Evolutionary conservation across 495 filamentous ascomycete genomes (phyloP).

Genomic region (Aspergillus ellipticus): DNA sequence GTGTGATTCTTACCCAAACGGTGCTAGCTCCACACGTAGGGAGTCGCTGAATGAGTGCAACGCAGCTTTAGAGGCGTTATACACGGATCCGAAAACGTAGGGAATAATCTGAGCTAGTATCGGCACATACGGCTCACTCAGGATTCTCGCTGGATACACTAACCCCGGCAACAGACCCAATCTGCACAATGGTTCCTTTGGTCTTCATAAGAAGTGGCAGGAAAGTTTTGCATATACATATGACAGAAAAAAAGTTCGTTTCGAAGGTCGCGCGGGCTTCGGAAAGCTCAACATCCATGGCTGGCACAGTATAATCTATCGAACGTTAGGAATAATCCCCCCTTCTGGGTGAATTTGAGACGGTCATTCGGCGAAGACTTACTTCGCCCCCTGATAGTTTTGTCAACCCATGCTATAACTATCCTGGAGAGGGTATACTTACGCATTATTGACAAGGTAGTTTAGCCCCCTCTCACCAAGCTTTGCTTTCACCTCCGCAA

Average conservation of each 20-base stretch:
- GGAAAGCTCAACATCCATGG: conserved; percentile 49
- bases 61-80: conserved; percentile 64
- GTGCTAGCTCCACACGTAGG: conserved; percentile 52
- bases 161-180: conserved; percentile 54
- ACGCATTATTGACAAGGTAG: conserved; percentile 62
- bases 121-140: background rate
- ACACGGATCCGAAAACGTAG: conserved; percentile 54
- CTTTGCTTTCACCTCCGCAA: conserved; percentile 36
- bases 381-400: conserved; percentile 34
- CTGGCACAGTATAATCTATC: conserved; percentile 58
- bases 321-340: conserved; percentile 3
- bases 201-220: conserved; percentile 54
- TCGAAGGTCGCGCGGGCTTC: conserved; percentile 53
- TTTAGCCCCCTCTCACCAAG: conserved; percentile 48
- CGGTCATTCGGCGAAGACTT: conserved; percentile 12
- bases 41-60: conserved; percentile 58
- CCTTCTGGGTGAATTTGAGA: background rate
- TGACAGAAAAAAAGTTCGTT: conserved; percentile 58
- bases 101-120: conserved; percentile 40
- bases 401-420: conserved; percentile 9
- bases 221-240: conserved; percentile 57
- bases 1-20: conserved; percentile 34
- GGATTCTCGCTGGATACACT: background rate
- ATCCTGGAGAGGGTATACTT: conserved; percentile 16
- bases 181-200: conserved; percentile 59